These are phyloP conservation scores for Stagonosporopsis chrysanthemi DNA, from an alignment of 2,329 filamentous ascomycete genomes.

Conservation along the genomic window DNA sequence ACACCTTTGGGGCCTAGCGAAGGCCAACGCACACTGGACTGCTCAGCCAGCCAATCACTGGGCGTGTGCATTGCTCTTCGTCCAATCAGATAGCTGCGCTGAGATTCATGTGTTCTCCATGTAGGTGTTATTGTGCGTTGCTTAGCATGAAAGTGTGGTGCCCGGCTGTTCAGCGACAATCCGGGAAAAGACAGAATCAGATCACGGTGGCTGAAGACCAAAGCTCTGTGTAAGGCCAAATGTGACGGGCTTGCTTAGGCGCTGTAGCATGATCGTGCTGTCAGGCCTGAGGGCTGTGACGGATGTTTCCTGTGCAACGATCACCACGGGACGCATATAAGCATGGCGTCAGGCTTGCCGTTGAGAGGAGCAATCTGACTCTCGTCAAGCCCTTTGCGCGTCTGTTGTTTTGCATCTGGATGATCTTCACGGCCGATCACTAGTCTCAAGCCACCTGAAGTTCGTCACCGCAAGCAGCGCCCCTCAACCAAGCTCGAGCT, in stretches of 20 bases:
- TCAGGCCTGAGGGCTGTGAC: slow-evolving; percentile 6
- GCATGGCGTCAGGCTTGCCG: slow-evolving; percentile 22
- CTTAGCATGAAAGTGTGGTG: background rate
- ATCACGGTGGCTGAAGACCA: slow-evolving; percentile 4
- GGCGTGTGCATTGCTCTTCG: background rate
- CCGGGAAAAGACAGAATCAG: background rate
- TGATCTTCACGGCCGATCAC: slow-evolving; percentile 1
- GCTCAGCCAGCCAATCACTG: slow-evolving; percentile 32
- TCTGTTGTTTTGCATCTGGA: background rate
- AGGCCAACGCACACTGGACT: slow-evolving; percentile 44
- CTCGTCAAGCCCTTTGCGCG: background rate
- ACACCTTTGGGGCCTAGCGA: slow-evolving; percentile 16
- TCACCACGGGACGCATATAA: slow-evolving; percentile 36
- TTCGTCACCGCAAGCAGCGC: slow-evolving; percentile 14
- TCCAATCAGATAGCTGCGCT: background rate
- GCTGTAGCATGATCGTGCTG: slow-evolving; percentile 14
- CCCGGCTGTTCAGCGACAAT: slow-evolving; percentile 8
- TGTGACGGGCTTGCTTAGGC: slow-evolving; percentile 19
- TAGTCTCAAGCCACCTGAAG: background rate
- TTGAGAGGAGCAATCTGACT: background rate
- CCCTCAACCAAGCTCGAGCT: slow-evolving; percentile 31
- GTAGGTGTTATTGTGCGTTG: background rate
- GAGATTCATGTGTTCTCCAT: slow-evolving; percentile 1
- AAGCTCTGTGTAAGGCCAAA: slow-evolving; percentile 12
- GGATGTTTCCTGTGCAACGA: slow-evolving; percentile 34